Base-by-base conservation (phyloP, 2,329 filamentous ascomycete genomes). In the Fusarium verrucosum region DNA sequence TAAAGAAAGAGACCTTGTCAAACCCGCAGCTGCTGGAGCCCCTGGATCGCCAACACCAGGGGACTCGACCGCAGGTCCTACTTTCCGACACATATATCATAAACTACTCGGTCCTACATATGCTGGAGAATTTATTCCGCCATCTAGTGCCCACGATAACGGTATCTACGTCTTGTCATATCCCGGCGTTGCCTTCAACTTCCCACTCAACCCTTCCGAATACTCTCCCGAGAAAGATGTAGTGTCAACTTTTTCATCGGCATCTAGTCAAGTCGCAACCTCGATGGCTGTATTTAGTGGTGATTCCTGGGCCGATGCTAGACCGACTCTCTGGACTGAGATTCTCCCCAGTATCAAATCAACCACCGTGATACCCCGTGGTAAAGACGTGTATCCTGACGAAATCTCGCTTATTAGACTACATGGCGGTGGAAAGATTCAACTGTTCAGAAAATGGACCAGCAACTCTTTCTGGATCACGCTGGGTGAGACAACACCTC, bases 201-300 rank as follows among this genome's bases (percentile, higher is more conserved):
- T 99, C 67, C 88, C 92, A 1, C 81, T 98, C 26, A 84, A 89
- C 45, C 81, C 86, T 56, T 88, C 90, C 1, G 86, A 88, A 20
- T 97, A 92, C 82, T 92, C 91, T 5, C 85, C 89, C 1, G 78
- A 82, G 45, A 89, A 88, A 72, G 94, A 98, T 73, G 93, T 96
- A 62, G 93, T 97, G 26, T 90, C 92, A 1, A 80, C 97, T 33
- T 84, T 98, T 16, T 93, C 92, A 1, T 92, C 92, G 0, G 87
- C 91, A 0, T 87, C 89, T 17, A 91, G 90, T 50, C 87, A 90
- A 44, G 85, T 90, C 8, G 94, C 94, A 3, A 89, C 85, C 0
- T 92, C 92, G 2, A 95, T 98, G 90, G 93, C 94, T 6, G 85
- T 99, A 6, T 99, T 97, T 74, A 89, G 87, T 70, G 95, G 95